Conservation (phyloP, 208 protist species). For the Crithidia thermophila region DNA sequence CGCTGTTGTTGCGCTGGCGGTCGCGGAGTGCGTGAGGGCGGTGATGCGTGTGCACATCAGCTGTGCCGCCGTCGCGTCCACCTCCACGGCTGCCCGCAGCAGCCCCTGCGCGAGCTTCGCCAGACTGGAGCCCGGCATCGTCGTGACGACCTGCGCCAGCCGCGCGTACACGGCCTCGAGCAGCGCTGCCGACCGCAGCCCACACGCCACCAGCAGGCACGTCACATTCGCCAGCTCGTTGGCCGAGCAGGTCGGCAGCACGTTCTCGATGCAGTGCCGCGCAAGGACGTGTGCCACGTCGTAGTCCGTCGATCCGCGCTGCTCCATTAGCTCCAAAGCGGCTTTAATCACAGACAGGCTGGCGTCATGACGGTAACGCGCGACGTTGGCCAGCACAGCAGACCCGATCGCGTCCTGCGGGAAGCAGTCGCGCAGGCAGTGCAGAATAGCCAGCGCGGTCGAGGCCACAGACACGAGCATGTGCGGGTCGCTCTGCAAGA, state of each 20-base stretch:
- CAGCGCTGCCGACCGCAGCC: slow-evolving; percentile 57
- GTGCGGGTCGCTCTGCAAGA: slow-evolving; percentile 72
- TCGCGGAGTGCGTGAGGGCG: slow-evolving; percentile 15
- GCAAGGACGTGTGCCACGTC: slow-evolving; percentile 58
- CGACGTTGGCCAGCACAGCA: slow-evolving; percentile 67
- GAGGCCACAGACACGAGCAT: slow-evolving; percentile 54
- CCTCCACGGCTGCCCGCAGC: slow-evolving; percentile 56
- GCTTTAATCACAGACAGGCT: slow-evolving; percentile 49
- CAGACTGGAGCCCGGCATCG: slow-evolving; percentile 41
- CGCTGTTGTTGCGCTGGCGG: background rate
- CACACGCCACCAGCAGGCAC: slow-evolving; percentile 64
- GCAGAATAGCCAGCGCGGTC: slow-evolving; percentile 52
- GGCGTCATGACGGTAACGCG: slow-evolving; percentile 49
- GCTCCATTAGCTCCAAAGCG: slow-evolving; percentile 59
- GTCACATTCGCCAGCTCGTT: slow-evolving; percentile 51
- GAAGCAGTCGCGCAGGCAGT: slow-evolving; percentile 77
- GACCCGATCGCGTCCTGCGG: slow-evolving; percentile 62
- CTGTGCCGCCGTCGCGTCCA: slow-evolving; percentile 40
- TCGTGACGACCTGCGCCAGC: slow-evolving; percentile 32
- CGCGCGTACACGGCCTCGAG: slow-evolving; percentile 41
- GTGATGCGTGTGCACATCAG: slow-evolving; percentile 37
- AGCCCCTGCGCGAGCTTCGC: slow-evolving; percentile 48
- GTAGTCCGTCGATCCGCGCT: slow-evolving; percentile 54
- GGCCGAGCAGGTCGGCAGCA: slow-evolving; percentile 51
- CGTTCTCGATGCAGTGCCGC: slow-evolving; percentile 42